Evolutionary conservation across 2,329 filamentous ascomycete genomes (phyloP).

Genomic region (Fusarium sp.): DNA sequence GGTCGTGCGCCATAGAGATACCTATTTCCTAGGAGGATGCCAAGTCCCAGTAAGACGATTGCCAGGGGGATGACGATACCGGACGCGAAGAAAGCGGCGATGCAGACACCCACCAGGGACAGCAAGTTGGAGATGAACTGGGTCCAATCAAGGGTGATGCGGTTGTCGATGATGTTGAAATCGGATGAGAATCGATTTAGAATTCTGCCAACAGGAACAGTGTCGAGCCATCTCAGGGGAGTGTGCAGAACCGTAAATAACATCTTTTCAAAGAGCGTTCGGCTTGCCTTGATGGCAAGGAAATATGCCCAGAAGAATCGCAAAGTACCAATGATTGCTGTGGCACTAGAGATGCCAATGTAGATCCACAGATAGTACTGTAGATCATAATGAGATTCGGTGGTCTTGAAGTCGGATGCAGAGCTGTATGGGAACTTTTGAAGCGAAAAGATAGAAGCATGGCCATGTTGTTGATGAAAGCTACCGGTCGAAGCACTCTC

Average conservation of each 20-base stretch:
- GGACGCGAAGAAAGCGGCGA: constrained; percentile 76
- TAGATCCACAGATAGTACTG: constrained; percentile 79
- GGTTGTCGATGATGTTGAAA: constrained; percentile 79
- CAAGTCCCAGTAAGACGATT: constrained; percentile 67
- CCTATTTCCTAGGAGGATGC: constrained; percentile 67
- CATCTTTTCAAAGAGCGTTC: constrained; percentile 74
- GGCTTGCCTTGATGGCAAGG: constrained; percentile 77
- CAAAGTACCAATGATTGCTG: constrained; percentile 70
- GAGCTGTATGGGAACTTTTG: constrained; percentile 61
- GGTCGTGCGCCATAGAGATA: constrained; percentile 81
- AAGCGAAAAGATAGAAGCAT: constrained; percentile 60
- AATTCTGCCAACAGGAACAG: constrained; percentile 80
- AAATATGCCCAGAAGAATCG: constrained; percentile 73
- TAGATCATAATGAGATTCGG: constrained; percentile 57
- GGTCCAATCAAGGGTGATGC: constrained; percentile 72
- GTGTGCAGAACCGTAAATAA: constrained; percentile 76
- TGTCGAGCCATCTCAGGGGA: constrained; percentile 84
- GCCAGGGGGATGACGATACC: constrained; percentile 74
- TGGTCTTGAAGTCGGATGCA: constrained; percentile 48
- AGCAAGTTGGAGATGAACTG: constrained; percentile 72
- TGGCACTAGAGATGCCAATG: constrained; percentile 72
- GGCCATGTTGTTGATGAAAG: constrained; percentile 53
- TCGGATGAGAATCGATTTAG: constrained; percentile 84
- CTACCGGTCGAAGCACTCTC: constrained; percentile 40
- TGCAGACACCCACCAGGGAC: constrained; percentile 73